phyloP scores from a whole-genome alignment of 106 monocot genomes.

The Ottelia alismoides region DNA sequence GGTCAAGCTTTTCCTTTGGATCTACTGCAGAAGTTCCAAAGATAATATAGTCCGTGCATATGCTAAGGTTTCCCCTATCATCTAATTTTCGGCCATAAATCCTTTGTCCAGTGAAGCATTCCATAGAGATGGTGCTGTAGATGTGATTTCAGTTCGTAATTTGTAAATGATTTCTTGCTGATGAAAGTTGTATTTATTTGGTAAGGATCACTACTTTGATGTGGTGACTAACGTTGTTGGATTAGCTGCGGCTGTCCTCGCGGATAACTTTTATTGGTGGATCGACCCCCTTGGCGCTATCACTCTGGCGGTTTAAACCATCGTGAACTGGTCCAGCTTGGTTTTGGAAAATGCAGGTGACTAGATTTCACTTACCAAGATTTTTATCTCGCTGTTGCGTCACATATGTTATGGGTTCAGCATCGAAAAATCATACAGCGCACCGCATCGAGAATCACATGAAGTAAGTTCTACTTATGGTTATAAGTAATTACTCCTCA shows the following conservation, averaged over 20 bases:
- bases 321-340: too few relatives aligned
- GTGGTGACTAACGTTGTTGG: slow-evolving; percentile 82
- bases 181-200: too few relatives aligned
- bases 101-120: neutral
- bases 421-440: too few relatives aligned
- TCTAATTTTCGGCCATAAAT: too few relatives aligned
- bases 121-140: neutral
- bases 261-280: slow-evolving; percentile 87
- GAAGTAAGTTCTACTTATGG: too few relatives aligned
- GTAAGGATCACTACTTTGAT: slow-evolving; percentile 96
- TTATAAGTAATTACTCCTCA: too few relatives aligned
- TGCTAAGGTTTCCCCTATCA: slow-evolving; percentile 68
- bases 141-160: neutral
- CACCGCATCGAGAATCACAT: too few relatives aligned
- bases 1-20: slow-evolving; percentile 72
- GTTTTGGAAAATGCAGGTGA: too few relatives aligned
- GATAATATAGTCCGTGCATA: slow-evolving; percentile 77
- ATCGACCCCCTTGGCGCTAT: slow-evolving; percentile 82
- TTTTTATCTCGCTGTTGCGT: too few relatives aligned
- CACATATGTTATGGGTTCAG: too few relatives aligned
- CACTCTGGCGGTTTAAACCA: too few relatives aligned
- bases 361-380: too few relatives aligned
- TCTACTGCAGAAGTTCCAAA: slow-evolving; percentile 71
- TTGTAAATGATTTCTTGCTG: neutral
- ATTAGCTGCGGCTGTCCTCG: slow-evolving; percentile 78